A percentile compares a stretch with the other conserved stretches of the same genome.
Evolutionary conservation across 345 rosid species (phyloP).

Genomic region (Eucalyptus camaldulensis): DNA sequence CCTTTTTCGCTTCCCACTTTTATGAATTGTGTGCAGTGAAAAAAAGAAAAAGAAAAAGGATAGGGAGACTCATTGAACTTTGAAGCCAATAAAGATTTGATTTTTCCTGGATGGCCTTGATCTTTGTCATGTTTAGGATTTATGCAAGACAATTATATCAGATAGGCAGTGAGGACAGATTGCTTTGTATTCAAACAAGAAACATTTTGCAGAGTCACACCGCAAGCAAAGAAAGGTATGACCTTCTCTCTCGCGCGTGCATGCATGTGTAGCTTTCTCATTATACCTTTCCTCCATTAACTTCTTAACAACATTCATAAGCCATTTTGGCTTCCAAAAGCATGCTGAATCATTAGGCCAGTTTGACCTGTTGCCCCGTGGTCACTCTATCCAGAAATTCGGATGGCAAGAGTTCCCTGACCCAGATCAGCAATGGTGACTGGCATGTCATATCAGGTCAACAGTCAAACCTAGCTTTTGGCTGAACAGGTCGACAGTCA

Average conservation of each 20-base stretch:
- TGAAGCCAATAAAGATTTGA: neutral
- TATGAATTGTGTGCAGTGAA: neutral
- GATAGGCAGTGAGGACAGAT: neutral
- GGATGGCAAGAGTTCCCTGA: neutral
- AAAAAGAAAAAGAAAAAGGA: neutral
- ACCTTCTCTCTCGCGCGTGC: neutral
- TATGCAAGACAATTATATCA: neutral
- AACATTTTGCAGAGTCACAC: neutral
- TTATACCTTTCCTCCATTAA: neutral
- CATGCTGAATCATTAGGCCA: neutral
- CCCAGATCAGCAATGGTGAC: neutral
- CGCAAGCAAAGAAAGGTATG: slow-evolving; percentile 37
- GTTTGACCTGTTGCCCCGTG: neutral
- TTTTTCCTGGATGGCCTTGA: neutral
- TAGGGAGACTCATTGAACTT: neutral
- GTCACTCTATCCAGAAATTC: neutral
- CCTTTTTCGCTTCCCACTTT: slow-evolving; percentile 15
- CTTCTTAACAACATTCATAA: neutral
- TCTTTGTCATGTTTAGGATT: neutral
- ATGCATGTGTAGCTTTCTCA: neutral
- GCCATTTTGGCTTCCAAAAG: neutral
- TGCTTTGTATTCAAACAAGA: slow-evolving; percentile 26
- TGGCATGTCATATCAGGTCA: neutral
- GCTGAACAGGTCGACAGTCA: neutral
- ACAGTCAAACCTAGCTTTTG: neutral